Evolutionary conservation across 2,329 filamentous ascomycete species (phyloP).

Genomic region (Penicillium sp.): DNA sequence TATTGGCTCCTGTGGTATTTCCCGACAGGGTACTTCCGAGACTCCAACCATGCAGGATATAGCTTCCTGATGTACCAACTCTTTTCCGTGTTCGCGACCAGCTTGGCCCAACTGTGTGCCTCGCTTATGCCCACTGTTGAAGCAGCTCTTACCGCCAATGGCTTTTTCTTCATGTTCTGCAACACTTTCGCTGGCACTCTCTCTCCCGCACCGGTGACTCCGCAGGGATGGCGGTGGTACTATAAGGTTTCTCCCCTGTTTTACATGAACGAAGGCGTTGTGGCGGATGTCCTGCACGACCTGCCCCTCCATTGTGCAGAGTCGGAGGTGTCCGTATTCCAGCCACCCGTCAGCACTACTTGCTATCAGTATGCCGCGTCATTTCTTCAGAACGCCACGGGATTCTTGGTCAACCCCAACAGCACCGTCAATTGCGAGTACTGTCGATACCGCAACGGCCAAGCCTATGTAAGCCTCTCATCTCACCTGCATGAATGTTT

Average conservation of each 20-base stretch:
- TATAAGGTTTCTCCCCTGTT: background rate
- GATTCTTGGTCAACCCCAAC: background rate
- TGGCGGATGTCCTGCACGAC: background rate
- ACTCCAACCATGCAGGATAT: background rate
- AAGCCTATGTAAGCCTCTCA: background rate
- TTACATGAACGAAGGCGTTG: background rate
- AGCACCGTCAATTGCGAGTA: background rate
- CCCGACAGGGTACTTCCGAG: background rate
- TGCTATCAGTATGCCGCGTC: background rate
- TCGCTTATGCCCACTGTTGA: background rate
- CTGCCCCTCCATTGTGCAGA: background rate
- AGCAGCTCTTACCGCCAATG: background rate
- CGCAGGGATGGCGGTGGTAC: background rate
- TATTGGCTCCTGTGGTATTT: background rate
- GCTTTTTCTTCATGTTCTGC: background rate
- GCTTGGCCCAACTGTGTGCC: background rate
- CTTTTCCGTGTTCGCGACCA: background rate
- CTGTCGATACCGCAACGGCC: background rate
- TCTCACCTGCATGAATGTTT: too few relatives aligned
- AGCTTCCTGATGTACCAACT: background rate
- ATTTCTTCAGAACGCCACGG: background rate
- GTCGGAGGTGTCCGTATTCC: background rate
- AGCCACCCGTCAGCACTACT: background rate
- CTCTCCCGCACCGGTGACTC: background rate
- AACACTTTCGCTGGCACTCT: background rate